Base-by-base conservation (phyloP, 116 monocot species). In the Cymodocea nodosa region DNA sequence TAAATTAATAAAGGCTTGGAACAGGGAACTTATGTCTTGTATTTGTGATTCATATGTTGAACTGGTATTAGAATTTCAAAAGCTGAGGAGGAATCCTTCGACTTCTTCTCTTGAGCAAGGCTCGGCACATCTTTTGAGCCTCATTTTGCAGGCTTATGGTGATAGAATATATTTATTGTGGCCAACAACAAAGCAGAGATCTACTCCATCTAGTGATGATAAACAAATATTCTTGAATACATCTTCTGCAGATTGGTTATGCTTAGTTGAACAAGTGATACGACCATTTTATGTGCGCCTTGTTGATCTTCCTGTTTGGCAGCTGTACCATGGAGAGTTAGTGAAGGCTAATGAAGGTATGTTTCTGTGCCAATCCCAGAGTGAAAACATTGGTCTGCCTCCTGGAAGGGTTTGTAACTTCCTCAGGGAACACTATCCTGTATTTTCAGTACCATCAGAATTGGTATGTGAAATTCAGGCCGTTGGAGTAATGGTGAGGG, bases 311-410 rank as follows among this genome's bases (percentile, higher is more conserved):
- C 99, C 99, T 75, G 99, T 99, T 8, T 99, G 99, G 99, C 92
- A 87, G 71, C 80, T 99, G 11, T 99, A 92, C 68, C 25, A 63
- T 62, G 99, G 99, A 62, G 84, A 82, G 75, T 52, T 86, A 66
- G 99, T 99, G 35, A 99, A 84, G 81, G 92, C 89, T 82, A 85
- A 85, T 63, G 92, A 92, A 75, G 99, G 99, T 51, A 99, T 99
- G 99, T 99, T 99, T 68, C 66, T 99, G 60, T 80, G 79, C 61
- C 92, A 98, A 69, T 75, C 77, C 34, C 75, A 68, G 18, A 76
- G 34, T 62, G 75, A 54, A 58, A 66, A 69, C 52, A 62, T 52
- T 70, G 73, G 82, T 56, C 75, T 86, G 59, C 99, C 89, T 55
- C 86, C 99, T 39, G 44, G 67, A 51, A 71, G 74, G 58, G 99